phyloP scores from a whole-genome alignment of 495 filamentous ascomycete genomes.

The Aspergillus kassunensis region DNA sequence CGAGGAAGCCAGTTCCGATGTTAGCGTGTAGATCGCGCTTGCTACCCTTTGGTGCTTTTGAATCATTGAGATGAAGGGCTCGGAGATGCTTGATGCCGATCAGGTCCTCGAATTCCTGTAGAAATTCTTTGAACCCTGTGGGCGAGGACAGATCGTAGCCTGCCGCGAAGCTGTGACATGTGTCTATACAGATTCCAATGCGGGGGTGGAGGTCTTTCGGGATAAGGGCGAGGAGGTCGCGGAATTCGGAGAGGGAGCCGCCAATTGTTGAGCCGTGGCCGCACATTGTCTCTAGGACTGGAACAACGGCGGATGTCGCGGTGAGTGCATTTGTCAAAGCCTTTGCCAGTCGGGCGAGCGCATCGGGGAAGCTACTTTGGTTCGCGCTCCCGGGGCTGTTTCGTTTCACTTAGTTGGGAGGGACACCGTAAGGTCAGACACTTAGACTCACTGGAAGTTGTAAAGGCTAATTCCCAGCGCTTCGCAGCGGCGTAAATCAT shows the following conservation, averaged over 20 bases:
- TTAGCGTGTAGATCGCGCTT: constrained; percentile 87
- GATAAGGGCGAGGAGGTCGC: constrained; percentile 73
- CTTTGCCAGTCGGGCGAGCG: constrained; percentile 71
- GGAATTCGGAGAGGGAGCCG: constrained; percentile 75
- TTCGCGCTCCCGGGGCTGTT: constrained; percentile 71
- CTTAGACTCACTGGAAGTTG: constrained; percentile 77
- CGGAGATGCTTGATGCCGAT: constrained; percentile 76
- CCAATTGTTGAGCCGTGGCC: constrained; percentile 86
- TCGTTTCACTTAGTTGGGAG: constrained; percentile 11
- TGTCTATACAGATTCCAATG: constrained; percentile 96
- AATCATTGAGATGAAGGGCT: constrained; percentile 90
- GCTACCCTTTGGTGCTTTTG: constrained; percentile 76
- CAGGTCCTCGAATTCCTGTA: constrained; percentile 71
- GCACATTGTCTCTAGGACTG: constrained; percentile 93
- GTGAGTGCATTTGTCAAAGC: constrained; percentile 77
- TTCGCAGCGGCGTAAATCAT: constrained; percentile 86
- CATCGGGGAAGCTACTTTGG: constrained; percentile 57
- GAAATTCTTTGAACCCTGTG: constrained; percentile 64
- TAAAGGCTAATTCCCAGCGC: constrained; percentile 84
- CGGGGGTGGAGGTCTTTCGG: constrained; percentile 66
- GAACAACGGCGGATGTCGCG: constrained; percentile 68
- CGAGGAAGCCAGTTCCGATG: constrained; percentile 89
- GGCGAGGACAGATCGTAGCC: constrained; percentile 86
- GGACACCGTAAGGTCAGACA: neutral
- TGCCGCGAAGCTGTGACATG: constrained; percentile 90